Percentiles rank a stretch among this genome's conserved stretches.
Conservation (phyloP, 768 basidiomycete genomes). For the Leccinum subtestaceum region DNA sequence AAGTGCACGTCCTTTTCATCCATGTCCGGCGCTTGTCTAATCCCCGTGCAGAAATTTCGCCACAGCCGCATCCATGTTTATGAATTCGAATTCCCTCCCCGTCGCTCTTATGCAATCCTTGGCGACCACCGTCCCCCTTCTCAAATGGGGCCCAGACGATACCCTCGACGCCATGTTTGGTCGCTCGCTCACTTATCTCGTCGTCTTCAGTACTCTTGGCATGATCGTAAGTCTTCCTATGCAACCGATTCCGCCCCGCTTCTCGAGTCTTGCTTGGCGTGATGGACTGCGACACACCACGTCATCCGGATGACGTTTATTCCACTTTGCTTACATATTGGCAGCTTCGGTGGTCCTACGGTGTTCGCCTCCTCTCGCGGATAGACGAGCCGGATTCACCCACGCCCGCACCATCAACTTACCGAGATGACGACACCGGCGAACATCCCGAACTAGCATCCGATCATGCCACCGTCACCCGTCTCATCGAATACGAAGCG, state of each 20-base stretch:
- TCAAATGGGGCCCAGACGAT: conserved; percentile 82
- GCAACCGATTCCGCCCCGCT: neutral
- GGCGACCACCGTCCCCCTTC: conserved; percentile 74
- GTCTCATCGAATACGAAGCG: conserved; percentile 12
- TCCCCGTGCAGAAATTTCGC: conserved; percentile 58
- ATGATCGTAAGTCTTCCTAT: conserved; percentile 70
- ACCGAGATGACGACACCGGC: conserved; percentile 12
- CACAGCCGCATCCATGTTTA: conserved; percentile 82
- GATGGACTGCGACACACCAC: neutral
- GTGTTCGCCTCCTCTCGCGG: conserved; percentile 75
- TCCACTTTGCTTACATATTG: neutral
- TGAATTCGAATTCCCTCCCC: conserved; percentile 94
- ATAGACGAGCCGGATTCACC: conserved; percentile 25
- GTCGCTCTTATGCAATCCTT: conserved; percentile 93
- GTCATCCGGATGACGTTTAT: neutral
- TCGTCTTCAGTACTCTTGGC: conserved; percentile 91
- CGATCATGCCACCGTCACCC: neutral
- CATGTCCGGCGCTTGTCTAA: neutral
- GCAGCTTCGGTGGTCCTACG: conserved; percentile 90
- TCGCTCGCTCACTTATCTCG: conserved; percentile 83
- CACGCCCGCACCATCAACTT: neutral
- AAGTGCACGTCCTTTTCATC: conserved; percentile 52
- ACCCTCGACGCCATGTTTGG: conserved; percentile 88
- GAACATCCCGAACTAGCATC: neutral
- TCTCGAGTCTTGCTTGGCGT: neutral